Conservation (phyloP, 2,329 filamentous ascomycete genomes). For the Cyphellophora attinorum region DNA sequence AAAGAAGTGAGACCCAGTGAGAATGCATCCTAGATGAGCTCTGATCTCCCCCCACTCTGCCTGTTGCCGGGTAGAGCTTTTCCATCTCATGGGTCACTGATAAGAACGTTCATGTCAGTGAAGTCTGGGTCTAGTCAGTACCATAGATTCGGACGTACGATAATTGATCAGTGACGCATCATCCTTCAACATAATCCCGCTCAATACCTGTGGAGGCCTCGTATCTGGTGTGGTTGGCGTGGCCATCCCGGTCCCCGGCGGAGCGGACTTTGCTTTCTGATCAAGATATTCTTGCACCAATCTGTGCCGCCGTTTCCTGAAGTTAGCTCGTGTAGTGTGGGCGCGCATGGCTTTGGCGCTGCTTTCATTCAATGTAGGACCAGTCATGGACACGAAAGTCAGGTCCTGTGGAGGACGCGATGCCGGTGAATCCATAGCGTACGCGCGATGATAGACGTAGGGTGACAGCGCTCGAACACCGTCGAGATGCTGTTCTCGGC, state of each 20-base stretch:
- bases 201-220: constrained; percentile 2
- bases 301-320: constrained; percentile 4
- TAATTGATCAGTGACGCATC: constrained; percentile 6
- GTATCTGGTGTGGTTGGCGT: background rate
- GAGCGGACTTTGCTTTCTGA: constrained; percentile 2
- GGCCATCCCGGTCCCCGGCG: background rate
- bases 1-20: constrained; percentile 5
- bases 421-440: too few relatives aligned
- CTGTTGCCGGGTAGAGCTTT: constrained; percentile 3
- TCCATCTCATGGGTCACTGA: constrained; percentile 5
- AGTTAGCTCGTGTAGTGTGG: constrained; percentile 6
- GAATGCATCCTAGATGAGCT: constrained; percentile 3
- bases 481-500: too few relatives aligned
- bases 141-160: constrained; percentile 3
- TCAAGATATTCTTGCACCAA: constrained; percentile 3
- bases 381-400: background rate
- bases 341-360: constrained; percentile 6
- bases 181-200: background rate
- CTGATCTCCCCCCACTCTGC: constrained; percentile 1
- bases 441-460: too few relatives aligned
- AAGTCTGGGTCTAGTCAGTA: background rate
- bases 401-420: background rate
- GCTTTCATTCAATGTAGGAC: constrained; percentile 5
- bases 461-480: too few relatives aligned
- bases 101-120: constrained; percentile 2